Evolutionary conservation across 768 basidiomycete species (phyloP), one percentile per base, ranked within the genome.

Genomic region (Basidioascus undulatus): DNA sequence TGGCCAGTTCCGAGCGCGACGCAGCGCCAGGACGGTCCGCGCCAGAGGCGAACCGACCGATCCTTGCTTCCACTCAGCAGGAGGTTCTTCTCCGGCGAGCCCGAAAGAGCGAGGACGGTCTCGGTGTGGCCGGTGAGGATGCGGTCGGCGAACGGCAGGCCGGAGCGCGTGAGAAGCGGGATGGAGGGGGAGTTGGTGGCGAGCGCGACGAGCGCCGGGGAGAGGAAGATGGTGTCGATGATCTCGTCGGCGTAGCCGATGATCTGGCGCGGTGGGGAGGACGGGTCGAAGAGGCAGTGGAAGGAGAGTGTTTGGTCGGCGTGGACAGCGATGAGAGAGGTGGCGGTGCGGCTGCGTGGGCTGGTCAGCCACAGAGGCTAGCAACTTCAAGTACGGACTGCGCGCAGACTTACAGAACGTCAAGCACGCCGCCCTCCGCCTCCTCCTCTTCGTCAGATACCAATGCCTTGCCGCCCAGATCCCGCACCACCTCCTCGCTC

Each of bases 171-270:
- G n/a, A n/a, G n/a, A n/a, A 98, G 61, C 19, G 87, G 79, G 47
- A 98, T 79, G 24, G 92, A 69, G 20, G 84, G 81, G 1, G 92
- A 96, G 58, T 98, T 98, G 31, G 92, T 89, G n/a, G 89, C 89
- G 16, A 98, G 64, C 16, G 89, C 92, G 25, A 96, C 61, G 50
- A 81, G 75, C 2, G 72, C n/a, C 25, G 65, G 54, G 34, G 69
- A 69, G 44, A 98, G 66, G 60, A 86, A 82, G 21, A 69, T 65
- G 5, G 74, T 70, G 51, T 96, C 92, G 38, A 94, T 77, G 49
- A 96, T 86, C 58, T 96, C 89, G 58, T 98, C 92, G 57, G 96
- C 96, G 66, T 77, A 98, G 0, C 92, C 92, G 51, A 96, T 74
- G 49, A 96, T 61, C 50, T 94, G 89, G 15, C 79, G 75, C 2